Conservation (phyloP, 495 filamentous ascomycete genomes). For the Aspergillus carlsbadensis region DNA sequence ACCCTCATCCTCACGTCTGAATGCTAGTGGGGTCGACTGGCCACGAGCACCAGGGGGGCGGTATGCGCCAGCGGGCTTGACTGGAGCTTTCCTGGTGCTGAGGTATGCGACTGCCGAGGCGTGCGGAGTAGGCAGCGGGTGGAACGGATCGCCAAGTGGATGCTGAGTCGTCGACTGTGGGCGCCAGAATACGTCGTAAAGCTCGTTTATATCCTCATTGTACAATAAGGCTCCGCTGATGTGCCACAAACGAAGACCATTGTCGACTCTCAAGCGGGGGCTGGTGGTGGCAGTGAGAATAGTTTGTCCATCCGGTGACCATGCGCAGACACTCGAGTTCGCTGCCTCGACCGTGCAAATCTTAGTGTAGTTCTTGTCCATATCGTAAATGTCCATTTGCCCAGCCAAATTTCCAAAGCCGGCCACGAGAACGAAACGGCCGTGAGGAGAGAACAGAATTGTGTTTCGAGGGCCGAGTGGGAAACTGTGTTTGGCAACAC, state of each 20-base stretch:
- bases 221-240: slow-evolving; percentile 89
- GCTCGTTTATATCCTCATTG: slow-evolving; percentile 87
- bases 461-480: slow-evolving; percentile 88
- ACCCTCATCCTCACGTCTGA: slow-evolving; percentile 97
- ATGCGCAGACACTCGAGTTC: slow-evolving; percentile 91
- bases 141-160: slow-evolving; percentile 69
- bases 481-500: slow-evolving; percentile 76
- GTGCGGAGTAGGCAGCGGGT: slow-evolving; percentile 77
- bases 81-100: slow-evolving; percentile 82
- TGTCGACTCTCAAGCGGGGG: slow-evolving; percentile 91
- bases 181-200: slow-evolving; percentile 91
- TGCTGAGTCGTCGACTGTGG: slow-evolving; percentile 63
- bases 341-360: slow-evolving; percentile 92
- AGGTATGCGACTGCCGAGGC: slow-evolving; percentile 80
- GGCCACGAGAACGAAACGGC: slow-evolving; percentile 87
- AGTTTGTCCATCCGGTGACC: slow-evolving; percentile 92
- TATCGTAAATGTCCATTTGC: slow-evolving; percentile 96
- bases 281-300: slow-evolving; percentile 97
- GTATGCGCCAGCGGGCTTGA: slow-evolving; percentile 93
- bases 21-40: slow-evolving; percentile 81
- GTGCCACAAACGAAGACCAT: slow-evolving; percentile 94
- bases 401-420: slow-evolving; percentile 97
- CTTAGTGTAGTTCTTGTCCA: slow-evolving; percentile 87
- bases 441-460: slow-evolving; percentile 90
- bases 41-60: slow-evolving; percentile 95